A percentile compares a stretch with the other conserved stretches of the same genome.
Evolutionary conservation across 345 rosid genomes (phyloP).

Genomic region (Pugionium cornutum): DNA sequence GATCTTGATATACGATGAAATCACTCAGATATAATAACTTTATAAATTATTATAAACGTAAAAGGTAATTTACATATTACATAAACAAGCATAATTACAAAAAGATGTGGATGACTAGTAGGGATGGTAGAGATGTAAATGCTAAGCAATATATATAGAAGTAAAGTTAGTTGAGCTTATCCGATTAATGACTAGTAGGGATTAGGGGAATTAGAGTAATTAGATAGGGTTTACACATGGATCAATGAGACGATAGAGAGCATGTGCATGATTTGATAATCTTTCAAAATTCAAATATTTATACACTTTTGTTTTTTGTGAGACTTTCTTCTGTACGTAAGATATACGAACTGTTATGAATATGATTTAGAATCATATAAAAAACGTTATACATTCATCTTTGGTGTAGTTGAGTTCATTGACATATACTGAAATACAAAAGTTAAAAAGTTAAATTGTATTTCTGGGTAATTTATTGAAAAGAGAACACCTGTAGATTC

Average conservation of each 20-base stretch:
- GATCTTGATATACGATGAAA: neutral
- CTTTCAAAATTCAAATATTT: conserved; percentile 22
- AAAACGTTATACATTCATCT: no score
- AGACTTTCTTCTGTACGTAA: conserved; percentile 26
- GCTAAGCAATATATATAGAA: conserved; percentile 6
- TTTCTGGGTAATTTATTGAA: neutral
- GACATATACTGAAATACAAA: neutral
- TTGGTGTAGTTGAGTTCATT: no score
- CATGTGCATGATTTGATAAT: conserved; percentile 37
- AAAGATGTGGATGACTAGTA: conserved; percentile 25
- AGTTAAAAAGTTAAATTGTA: neutral
- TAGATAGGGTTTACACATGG: conserved; percentile 42
- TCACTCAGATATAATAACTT: neutral
- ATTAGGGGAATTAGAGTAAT: conserved; percentile 28
- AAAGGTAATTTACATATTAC: neutral
- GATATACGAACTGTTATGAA: conserved; percentile 7
- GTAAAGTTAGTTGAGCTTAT: conserved; percentile 36
- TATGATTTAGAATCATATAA: no score
- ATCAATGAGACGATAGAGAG: conserved; percentile 36
- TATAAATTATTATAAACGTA: neutral
- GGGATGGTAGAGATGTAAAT: conserved; percentile 28
- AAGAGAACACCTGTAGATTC: conserved; percentile 33
- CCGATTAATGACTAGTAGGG: conserved; percentile 14
- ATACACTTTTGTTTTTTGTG: conserved; percentile 6
- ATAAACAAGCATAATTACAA: conserved; percentile 9